Evolutionary conservation across 2,329 filamentous ascomycete genomes (phyloP).

Genomic region (Incumbomyces lentus): DNA sequence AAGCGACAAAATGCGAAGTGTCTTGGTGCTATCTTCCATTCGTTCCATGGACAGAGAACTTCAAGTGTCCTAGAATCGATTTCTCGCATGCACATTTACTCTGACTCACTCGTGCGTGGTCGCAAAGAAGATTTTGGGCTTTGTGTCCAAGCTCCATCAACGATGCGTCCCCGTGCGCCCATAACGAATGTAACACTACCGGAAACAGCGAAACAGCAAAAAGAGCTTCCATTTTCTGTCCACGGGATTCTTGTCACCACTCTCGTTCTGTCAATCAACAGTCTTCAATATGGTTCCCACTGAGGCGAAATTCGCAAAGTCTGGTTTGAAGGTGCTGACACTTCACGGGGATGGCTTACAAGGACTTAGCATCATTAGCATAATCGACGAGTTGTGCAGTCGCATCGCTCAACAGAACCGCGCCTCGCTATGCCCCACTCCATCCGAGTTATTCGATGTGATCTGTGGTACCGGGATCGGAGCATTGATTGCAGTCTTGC

Average conservation of each 20-base stretch:
- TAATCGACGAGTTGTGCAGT: conserved; percentile 12
- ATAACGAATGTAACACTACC: too few species aligned
- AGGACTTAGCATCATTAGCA: conserved; percentile 14
- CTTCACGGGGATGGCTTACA: conserved; percentile 15
- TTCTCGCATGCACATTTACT: too few species aligned
- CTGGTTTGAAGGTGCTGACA: conserved; percentile 12
- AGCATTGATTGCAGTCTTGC: conserved; percentile 14
- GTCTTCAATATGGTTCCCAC: not conserved
- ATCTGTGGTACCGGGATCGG: conserved; percentile 15
- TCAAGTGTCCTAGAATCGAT: not conserved
- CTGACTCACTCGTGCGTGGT: too few species aligned
- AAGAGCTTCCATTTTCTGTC: too few species aligned
- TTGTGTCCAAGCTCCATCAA: too few species aligned
- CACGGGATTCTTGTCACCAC: too few species aligned
- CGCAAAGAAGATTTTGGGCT: too few species aligned
- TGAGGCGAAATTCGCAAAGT: not conserved
- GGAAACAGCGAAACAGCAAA: too few species aligned
- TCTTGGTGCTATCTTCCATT: too few species aligned
- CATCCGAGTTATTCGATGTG: conserved; percentile 14
- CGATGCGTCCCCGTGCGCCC: too few species aligned
- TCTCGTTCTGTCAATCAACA: not conserved
- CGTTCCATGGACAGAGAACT: not conserved
- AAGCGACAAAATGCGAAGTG: conserved; percentile 9
- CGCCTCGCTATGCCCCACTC: conserved; percentile 8
- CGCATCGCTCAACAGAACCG: conserved; percentile 12